Percentiles rank a stretch among this genome's conserved stretches.
Conservation (phyloP, 176 grass and related monocot species). For the Poa annua region DNA sequence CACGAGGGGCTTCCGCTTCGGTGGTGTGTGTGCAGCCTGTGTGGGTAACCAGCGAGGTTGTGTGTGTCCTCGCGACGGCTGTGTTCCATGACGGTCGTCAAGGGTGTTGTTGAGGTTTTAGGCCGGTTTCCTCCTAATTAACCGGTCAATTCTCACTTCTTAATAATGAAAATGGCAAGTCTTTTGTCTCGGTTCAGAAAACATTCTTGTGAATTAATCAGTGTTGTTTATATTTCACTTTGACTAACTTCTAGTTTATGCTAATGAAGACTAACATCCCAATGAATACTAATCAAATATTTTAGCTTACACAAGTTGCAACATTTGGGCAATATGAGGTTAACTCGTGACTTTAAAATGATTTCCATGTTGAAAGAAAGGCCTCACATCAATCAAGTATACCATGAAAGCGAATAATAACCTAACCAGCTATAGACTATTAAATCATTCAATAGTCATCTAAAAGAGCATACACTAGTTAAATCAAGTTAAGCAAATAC, state of each 20-base stretch:
- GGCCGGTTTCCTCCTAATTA: too few relatives aligned
- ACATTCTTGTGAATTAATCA: background rate
- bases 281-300: background rate
- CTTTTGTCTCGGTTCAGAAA: too few relatives aligned
- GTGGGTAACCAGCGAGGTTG: too few relatives aligned
- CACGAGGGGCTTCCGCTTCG: too few relatives aligned
- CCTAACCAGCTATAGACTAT: background rate
- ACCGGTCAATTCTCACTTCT: too few relatives aligned
- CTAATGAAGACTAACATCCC: background rate
- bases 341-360: constrained; percentile 11
- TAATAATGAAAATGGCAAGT: too few relatives aligned
- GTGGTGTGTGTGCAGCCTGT: too few relatives aligned
- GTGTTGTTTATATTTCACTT: constrained; percentile 1
- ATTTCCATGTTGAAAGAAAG: background rate
- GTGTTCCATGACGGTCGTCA: too few relatives aligned
- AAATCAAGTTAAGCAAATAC: background rate
- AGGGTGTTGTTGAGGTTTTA: too few relatives aligned
- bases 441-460: background rate
- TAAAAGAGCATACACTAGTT: constrained; percentile 12
- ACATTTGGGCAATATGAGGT: constrained; percentile 13
- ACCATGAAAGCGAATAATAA: constrained; percentile 2
- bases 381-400: background rate
- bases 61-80: too few relatives aligned
- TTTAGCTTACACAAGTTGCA: constrained; percentile 16
- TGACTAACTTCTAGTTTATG: constrained; percentile 18